phyloP scores from a whole-genome alignment of 2,329 filamentous ascomycete genomes.

The Beauveria asiatica region DNA sequence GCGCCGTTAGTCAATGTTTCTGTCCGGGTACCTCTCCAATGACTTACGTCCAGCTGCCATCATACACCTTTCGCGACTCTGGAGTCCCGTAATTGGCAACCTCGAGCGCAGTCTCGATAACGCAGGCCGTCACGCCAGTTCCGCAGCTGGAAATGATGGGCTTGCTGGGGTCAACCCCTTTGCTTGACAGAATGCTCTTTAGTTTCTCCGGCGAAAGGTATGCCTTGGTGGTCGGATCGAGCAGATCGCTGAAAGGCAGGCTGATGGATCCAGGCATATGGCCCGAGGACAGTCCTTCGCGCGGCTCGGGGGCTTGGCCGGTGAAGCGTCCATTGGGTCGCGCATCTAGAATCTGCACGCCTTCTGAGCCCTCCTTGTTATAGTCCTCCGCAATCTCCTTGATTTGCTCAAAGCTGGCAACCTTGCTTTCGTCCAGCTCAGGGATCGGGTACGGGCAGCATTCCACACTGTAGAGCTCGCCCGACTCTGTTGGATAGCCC shows the following conservation, averaged over 20 bases:
- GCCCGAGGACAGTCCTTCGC: constrained; percentile 76
- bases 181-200: constrained; percentile 66
- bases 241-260: constrained; percentile 68
- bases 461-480: constrained; percentile 59
- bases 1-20: constrained; percentile 19
- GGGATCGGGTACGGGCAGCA: constrained; percentile 58
- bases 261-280: constrained; percentile 86
- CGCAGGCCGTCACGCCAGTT: constrained; percentile 85
- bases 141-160: constrained; percentile 86
- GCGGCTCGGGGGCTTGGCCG: constrained; percentile 77
- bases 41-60: constrained; percentile 95
- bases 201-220: constrained; percentile 66
- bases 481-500: constrained; percentile 73
- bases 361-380: constrained; percentile 75
- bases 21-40: neutral
- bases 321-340: constrained; percentile 71
- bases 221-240: constrained; percentile 77
- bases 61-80: constrained; percentile 69
- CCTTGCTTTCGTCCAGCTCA: constrained; percentile 51
- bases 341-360: constrained; percentile 83
- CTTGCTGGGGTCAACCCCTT: constrained; percentile 67
- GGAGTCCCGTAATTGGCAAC: constrained; percentile 66
- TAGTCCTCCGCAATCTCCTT: constrained; percentile 65
- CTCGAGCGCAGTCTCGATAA: constrained; percentile 79
- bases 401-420: constrained; percentile 76